Evolutionary conservation across 148 eudicot species (phyloP).

Genomic region (Rhododendron griersonianum): DNA sequence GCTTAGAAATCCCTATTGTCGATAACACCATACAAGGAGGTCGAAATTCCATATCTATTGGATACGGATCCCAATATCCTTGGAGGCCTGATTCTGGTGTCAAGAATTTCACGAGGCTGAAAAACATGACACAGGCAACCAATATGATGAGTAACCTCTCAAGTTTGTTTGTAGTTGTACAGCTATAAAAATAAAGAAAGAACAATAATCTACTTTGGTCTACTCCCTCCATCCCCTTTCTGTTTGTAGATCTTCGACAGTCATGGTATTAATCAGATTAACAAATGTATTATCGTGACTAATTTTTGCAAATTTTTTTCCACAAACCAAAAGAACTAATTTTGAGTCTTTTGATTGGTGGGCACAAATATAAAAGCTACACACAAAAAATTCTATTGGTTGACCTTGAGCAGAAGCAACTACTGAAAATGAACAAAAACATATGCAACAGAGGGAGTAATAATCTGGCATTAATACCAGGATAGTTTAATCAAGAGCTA

Average conservation of each 20-base stretch:
- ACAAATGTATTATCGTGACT: background rate
- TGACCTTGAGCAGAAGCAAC: background rate
- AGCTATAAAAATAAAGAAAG: background rate
- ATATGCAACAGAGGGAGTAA: background rate
- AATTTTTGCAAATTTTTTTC: background rate
- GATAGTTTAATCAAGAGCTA: background rate
- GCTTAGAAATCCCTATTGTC: conserved; percentile 96
- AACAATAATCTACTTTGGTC: background rate
- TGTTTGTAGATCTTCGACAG: background rate
- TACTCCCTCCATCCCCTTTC: background rate
- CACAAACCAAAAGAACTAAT: background rate
- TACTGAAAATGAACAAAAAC: background rate
- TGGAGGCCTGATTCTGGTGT: conserved; percentile 83
- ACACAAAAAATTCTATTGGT: background rate
- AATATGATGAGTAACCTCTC: background rate
- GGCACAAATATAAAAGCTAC: background rate
- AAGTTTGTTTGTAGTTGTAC: background rate
- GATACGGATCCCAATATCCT: conserved; percentile 98
- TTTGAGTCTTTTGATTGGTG: background rate
- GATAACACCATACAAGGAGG: conserved; percentile 97
- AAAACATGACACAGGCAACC: background rate
- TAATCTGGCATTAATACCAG: background rate
- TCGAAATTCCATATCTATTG: conserved; percentile 91
- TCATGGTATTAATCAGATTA: background rate
- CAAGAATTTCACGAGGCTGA: conserved; percentile 94